Conservation (phyloP, 2,329 filamentous ascomycete genomes). For the Aspergillus clavatus region DNA sequence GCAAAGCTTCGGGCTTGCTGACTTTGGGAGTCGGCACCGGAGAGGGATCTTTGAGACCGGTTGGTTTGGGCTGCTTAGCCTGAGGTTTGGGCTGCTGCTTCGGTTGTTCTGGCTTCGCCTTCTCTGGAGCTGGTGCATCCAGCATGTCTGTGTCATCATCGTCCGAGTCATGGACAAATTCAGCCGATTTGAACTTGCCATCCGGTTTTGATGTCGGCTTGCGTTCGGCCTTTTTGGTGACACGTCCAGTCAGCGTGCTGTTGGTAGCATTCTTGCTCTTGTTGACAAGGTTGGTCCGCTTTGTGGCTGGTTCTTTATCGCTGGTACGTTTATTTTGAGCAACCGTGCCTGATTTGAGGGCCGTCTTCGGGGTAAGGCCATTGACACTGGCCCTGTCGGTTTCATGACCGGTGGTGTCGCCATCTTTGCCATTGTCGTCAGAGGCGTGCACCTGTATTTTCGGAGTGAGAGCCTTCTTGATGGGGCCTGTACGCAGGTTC, state of each 20-base stretch:
- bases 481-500: slow-evolving; percentile 44
- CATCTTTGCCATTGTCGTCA: slow-evolving; percentile 35
- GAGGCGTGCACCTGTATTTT: slow-evolving; percentile 34
- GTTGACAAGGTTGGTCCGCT: slow-evolving; percentile 34
- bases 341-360: slow-evolving; percentile 23
- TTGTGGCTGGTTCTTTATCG: slow-evolving; percentile 41
- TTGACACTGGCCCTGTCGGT: slow-evolving; percentile 30
- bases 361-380: slow-evolving; percentile 24
- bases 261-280: slow-evolving; percentile 50
- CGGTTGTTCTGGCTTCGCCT: slow-evolving; percentile 13
- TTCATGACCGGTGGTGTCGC: slow-evolving; percentile 33
- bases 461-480: slow-evolving; percentile 36
- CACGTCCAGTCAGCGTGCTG: slow-evolving; percentile 40
- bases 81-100: slow-evolving; percentile 17
- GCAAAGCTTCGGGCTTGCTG: slow-evolving; percentile 19
- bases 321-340: slow-evolving; percentile 35
- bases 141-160: slow-evolving; percentile 44
- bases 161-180: slow-evolving; percentile 51
- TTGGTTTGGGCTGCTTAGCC: slow-evolving; percentile 16
- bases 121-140: slow-evolving; percentile 25
- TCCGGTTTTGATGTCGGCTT: slow-evolving; percentile 36
- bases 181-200: slow-evolving; percentile 50
- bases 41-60: slow-evolving; percentile 15
- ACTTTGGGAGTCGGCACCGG: slow-evolving; percentile 23
- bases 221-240: slow-evolving; percentile 44